These are phyloP conservation scores for Alternaria sp. DNA, from an alignment of 2,329 filamentous ascomycete species.

Conservation along the genomic window DNA sequence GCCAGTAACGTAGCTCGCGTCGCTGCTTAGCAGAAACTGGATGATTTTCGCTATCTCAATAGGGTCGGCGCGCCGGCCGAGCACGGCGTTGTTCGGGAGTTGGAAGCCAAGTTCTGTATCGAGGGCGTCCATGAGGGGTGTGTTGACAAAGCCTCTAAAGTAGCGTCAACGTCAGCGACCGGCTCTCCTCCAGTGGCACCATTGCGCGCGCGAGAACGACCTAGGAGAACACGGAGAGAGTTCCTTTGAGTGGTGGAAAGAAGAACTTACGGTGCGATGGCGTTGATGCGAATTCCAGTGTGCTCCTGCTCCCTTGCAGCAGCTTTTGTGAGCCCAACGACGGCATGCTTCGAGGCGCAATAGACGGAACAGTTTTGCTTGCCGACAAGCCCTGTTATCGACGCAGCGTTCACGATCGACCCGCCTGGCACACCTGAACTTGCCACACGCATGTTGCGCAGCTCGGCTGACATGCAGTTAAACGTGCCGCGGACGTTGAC, in stretches of 20 bases:
- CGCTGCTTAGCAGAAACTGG: constrained; percentile 21
- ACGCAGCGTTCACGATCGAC: constrained; percentile 53
- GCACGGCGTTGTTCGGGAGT: constrained; percentile 15
- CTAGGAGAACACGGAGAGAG: background rate
- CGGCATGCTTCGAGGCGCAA: constrained; percentile 36
- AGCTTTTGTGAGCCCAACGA: constrained; percentile 44
- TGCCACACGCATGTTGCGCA: constrained; percentile 47
- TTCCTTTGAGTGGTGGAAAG: background rate
- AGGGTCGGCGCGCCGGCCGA: constrained; percentile 16
- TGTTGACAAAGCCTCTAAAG: constrained; percentile 23
- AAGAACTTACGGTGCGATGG: constrained; percentile 50
- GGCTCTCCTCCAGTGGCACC: background rate
- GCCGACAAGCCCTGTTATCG: constrained; percentile 55
- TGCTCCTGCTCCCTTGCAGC: constrained; percentile 46
- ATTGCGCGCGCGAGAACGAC: background rate
- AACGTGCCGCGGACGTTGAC: constrained; percentile 47
- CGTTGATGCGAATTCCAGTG: constrained; percentile 45
- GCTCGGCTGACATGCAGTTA: constrained; percentile 41
- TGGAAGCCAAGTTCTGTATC: background rate
- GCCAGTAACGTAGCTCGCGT: constrained; percentile 27
- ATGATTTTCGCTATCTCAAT: constrained; percentile 25
- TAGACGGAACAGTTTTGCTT: constrained; percentile 32
- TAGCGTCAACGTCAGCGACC: background rate
- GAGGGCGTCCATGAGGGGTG: constrained; percentile 16
- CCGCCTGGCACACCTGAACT: constrained; percentile 12